Evolutionary conservation across 192 early-diverging fungal genomes (phyloP).

Genomic region (Coemansia sp.): DNA sequence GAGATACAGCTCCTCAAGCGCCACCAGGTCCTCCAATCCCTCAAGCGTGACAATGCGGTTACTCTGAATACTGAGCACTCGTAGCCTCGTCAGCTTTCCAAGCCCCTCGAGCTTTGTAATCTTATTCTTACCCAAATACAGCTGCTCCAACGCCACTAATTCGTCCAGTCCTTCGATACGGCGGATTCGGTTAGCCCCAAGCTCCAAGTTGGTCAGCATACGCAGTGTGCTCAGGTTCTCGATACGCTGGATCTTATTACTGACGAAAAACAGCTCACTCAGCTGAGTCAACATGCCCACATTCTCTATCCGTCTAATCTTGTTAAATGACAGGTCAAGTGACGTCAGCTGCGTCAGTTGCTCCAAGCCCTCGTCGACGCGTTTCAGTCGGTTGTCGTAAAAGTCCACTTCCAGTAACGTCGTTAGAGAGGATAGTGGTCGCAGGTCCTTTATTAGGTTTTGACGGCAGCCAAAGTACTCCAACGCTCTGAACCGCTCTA

Average conservation of each 20-base stretch:
- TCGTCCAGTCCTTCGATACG: constrained; percentile 80
- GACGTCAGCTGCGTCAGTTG: constrained; percentile 62
- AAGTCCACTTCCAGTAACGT: constrained; percentile 83
- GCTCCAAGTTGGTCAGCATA: constrained; percentile 82
- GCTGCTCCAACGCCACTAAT: constrained; percentile 80
- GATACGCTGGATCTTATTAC: constrained; percentile 89
- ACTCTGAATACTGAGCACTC: constrained; percentile 79
- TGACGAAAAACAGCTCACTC: constrained; percentile 85
- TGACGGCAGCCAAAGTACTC: constrained; percentile 82
- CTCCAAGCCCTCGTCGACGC: constrained; percentile 66
- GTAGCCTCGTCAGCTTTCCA: constrained; percentile 63
- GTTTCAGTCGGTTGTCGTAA: constrained; percentile 92
- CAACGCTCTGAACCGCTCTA: constrained; percentile 26
- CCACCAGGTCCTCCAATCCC: constrained; percentile 67
- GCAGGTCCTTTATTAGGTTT: constrained; percentile 79
- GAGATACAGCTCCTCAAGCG: constrained; percentile 89
- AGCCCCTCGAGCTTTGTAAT: constrained; percentile 80
- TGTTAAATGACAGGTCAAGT: constrained; percentile 96
- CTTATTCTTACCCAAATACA: constrained; percentile 99
- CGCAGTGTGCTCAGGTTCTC: constrained; percentile 70
- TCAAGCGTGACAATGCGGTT: constrained; percentile 83
- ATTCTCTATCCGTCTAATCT: constrained; percentile 79
- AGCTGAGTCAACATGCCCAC: constrained; percentile 65
- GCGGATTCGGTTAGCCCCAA: constrained; percentile 95
- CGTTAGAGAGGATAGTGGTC: constrained; percentile 58